A percentile compares a stretch with the other conserved stretches of the same genome.
Conservation (phyloP, 2,329 filamentous ascomycete species). For the Fusarium irregulare region DNA sequence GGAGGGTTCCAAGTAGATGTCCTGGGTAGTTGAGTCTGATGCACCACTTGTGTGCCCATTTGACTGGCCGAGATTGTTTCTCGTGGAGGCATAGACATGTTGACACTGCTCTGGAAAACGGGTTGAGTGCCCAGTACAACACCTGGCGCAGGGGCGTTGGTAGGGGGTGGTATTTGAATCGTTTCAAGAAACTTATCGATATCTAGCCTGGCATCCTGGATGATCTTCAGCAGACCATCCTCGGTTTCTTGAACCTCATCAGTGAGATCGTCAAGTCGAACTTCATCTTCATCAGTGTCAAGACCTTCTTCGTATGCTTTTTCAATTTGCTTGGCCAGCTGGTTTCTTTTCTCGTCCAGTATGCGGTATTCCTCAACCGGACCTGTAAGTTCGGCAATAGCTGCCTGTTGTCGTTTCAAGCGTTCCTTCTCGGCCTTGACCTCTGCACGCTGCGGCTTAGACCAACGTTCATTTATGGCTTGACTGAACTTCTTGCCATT, state of each 20-base stretch:
- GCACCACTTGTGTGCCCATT: conserved; percentile 60
- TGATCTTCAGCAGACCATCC: conserved; percentile 53
- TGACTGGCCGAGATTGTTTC: conserved; percentile 49
- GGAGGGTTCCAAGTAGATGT: conserved; percentile 42
- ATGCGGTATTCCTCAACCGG: conserved; percentile 58
- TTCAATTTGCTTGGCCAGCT: conserved; percentile 59
- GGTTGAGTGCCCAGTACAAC: conserved; percentile 61
- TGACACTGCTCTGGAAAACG: conserved; percentile 44
- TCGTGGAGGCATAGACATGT: conserved; percentile 50
- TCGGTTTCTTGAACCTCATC: conserved; percentile 59
- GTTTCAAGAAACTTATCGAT: conserved; percentile 53
- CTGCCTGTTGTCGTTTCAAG: conserved; percentile 59
- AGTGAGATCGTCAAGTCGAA: conserved; percentile 60
- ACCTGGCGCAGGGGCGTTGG: conserved; percentile 18
- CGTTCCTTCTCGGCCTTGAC: conserved; percentile 63
- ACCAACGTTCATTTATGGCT: conserved; percentile 60
- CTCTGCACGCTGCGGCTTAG: conserved; percentile 58
- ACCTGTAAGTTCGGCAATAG: conserved; percentile 55
- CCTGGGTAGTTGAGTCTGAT: conserved; percentile 62
- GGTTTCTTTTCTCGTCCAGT: conserved; percentile 58
- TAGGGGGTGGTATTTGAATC: conserved; percentile 24
- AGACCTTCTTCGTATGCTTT: conserved; percentile 63
- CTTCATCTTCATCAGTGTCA: conserved; percentile 65
- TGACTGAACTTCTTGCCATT: conserved; percentile 62
- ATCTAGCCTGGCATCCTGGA: conserved; percentile 60